Evolutionary conservation across 2,329 filamentous ascomycete genomes (phyloP).

Genomic region (Colletotrichum coccodes): DNA sequence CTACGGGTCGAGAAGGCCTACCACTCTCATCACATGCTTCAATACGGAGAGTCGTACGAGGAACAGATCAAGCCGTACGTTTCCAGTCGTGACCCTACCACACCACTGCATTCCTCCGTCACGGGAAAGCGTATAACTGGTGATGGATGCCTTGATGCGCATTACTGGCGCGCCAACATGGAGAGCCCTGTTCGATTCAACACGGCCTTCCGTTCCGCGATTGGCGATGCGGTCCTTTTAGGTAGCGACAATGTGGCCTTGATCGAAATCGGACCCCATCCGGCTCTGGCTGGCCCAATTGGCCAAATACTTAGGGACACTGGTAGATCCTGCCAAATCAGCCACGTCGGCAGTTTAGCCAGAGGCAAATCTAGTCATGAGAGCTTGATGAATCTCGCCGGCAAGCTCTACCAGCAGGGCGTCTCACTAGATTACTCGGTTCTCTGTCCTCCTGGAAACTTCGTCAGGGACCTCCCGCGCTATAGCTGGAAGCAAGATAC

Average conservation of each 20-base stretch:
- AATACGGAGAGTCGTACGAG: conserved; percentile 30
- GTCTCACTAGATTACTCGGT: conserved; percentile 6
- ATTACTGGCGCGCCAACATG: conserved; percentile 58
- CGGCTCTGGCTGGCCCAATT: conserved; percentile 33
- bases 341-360: conserved; percentile 24
- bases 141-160: too few relatives aligned
- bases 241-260: too few relatives aligned
- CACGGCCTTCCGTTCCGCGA: conserved; percentile 44
- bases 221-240: conserved; percentile 12
- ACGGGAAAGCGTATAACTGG: too few relatives aligned
- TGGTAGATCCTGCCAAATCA: not conserved
- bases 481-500: conserved; percentile 34
- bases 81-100: too few relatives aligned
- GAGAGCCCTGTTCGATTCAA: conserved; percentile 54
- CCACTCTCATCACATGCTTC: conserved; percentile 43
- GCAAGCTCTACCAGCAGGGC: conserved; percentile 18
- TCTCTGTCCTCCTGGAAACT: not conserved
- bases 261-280: conserved; percentile 37
- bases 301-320: conserved; percentile 24
- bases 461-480: conserved; percentile 21
- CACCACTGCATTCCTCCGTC: conserved; percentile 39
- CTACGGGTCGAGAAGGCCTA: conserved; percentile 52
- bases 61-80: too few relatives aligned
- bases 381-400: conserved; percentile 6
- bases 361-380: conserved; percentile 10